Evolutionary conservation across 371 early-diverging fungal genomes (phyloP).

Genomic region (Syncephalastrum sp.): DNA sequence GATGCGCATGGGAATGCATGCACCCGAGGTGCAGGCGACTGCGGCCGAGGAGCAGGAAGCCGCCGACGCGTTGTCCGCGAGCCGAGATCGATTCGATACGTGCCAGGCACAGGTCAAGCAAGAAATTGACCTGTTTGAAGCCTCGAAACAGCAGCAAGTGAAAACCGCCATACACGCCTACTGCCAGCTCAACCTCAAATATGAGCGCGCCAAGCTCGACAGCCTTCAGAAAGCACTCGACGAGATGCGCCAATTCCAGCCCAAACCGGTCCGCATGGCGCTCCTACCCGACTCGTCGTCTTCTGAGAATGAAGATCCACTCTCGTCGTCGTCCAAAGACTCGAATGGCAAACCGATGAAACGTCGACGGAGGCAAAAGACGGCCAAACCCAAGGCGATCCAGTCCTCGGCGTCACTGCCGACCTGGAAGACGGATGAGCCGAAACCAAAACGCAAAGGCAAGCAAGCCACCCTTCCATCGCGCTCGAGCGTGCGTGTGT

Average conservation of each 20-base stretch:
- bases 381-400: conserved; percentile 22
- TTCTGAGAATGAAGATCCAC: conserved; percentile 13
- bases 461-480: conserved; percentile 4
- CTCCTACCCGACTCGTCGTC: conserved; percentile 3
- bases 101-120: conserved; percentile 50
- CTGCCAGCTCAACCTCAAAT: conserved; percentile 41
- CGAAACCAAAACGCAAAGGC: conserved; percentile 6
- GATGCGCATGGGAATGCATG: conserved; percentile 42
- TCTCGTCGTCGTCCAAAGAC: conserved; percentile 11
- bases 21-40: conserved; percentile 43
- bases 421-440: conserved; percentile 24
- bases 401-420: conserved; percentile 49
- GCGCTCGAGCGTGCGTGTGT: conserved; percentile 11
- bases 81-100: conserved; percentile 38
- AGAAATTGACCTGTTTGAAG: conserved; percentile 53
- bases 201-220: conserved; percentile 48
- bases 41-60: conserved; percentile 48
- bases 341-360: conserved; percentile 4
- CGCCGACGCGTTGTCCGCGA: conserved; percentile 12
- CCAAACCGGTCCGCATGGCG: conserved; percentile 13
- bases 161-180: conserved; percentile 47
- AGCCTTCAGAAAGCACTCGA: conserved; percentile 51
- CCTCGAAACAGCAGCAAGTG: conserved; percentile 49
- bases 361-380: conserved; percentile 22
- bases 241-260: conserved; percentile 34